Percentiles rank a stretch among this genome's conserved stretches.
Conservation (phyloP, 352 stramenopile genomes). For the Elongisporangium anandrum region DNA sequence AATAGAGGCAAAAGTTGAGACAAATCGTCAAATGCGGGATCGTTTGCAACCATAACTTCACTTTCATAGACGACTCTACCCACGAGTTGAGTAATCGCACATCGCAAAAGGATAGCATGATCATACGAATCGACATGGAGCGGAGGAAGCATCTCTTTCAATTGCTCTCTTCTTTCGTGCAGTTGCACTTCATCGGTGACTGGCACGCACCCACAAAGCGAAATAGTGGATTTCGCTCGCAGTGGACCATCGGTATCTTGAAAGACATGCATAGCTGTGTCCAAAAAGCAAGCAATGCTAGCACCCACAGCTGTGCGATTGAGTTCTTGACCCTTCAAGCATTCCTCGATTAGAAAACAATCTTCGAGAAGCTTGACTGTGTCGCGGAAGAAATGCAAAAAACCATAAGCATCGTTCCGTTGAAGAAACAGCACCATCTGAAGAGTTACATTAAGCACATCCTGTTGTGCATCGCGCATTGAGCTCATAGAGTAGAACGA, state of each 20-base stretch:
- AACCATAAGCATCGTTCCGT: conserved; percentile 44
- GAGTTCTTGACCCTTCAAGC: conserved; percentile 12
- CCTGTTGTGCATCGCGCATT: conserved; percentile 30
- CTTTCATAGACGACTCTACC: conserved; percentile 29
- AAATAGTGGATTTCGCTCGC: conserved; percentile 20
- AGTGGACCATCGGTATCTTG: conserved; percentile 52
- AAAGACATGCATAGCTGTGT: conserved; percentile 62
- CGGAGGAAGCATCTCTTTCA: conserved; percentile 44
- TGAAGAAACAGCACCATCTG: conserved; percentile 55
- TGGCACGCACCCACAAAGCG: conserved; percentile 45
- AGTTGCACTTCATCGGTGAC: conserved; percentile 20
- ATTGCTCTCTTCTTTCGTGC: conserved; percentile 28
- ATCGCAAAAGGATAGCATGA: conserved; percentile 26
- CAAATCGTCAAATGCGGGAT: conserved; percentile 24
- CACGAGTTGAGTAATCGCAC: conserved; percentile 24
- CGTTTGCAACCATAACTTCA: conserved; percentile 22
- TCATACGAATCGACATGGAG: conserved; percentile 39
- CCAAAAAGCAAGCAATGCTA: conserved; percentile 41
- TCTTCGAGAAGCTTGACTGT: conserved; percentile 50
- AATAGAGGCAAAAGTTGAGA: conserved; percentile 36
- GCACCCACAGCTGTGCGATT: not conserved
- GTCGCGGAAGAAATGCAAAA: conserved; percentile 64
- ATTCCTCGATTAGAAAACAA: conserved; percentile 49
- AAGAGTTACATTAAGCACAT: conserved; percentile 40
- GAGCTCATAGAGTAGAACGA: conserved; percentile 53